Base-by-base conservation (phyloP, 352 stramenopile genomes). In the Blastocystis sp. region DNA sequence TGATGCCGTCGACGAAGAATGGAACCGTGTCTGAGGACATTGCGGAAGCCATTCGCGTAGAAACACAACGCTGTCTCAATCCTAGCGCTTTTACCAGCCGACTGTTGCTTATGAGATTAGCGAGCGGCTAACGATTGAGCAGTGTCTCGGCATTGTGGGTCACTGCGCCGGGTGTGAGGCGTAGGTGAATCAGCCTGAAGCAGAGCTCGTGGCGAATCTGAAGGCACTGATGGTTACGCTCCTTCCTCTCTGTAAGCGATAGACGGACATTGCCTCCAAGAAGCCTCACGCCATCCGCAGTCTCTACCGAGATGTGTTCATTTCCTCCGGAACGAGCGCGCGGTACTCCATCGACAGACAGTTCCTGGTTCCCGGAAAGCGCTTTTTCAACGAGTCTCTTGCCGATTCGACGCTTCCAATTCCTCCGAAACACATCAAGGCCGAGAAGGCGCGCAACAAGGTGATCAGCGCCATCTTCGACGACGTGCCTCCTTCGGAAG, bases 381-480 rank as follows among this genome's bases (percentile, higher is more conserved):
- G 23, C 10, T 71, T 71, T 38, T 71, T 71, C 64, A 71, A 71
- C 43, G 64, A 71, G 64, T 48, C 40, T n/a, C 48, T 52, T 14
- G 64, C 64, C 34, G 64, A 71, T 43, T 21, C 64, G 34, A 48
- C 64, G 64, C 34, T 71, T 21, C 23, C n/a, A 2, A 71, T 71
- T 2, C 64, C 64, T 38, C 14, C 14, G 43, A 71, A 71, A 2
- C 40, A 71, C 23, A 71, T 71, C 23, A 71, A 71, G 43, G 23
- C 48, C 23, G 64, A 38, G 64, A 71, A 71, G 64, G 17, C 23
- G 14, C 2, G 48, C 5, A 38, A 71, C 64, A 71, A 71, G 64
- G 48, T 71, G 23, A 17, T 28, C 2, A 71, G 48, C 28, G 23
- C 28, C 28, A 34, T 34, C 28, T 34, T 34, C 28, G 28, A 34